Conservation (phyloP, 768 basidiomycete genomes). For the Xanthoconium purpureum region DNA sequence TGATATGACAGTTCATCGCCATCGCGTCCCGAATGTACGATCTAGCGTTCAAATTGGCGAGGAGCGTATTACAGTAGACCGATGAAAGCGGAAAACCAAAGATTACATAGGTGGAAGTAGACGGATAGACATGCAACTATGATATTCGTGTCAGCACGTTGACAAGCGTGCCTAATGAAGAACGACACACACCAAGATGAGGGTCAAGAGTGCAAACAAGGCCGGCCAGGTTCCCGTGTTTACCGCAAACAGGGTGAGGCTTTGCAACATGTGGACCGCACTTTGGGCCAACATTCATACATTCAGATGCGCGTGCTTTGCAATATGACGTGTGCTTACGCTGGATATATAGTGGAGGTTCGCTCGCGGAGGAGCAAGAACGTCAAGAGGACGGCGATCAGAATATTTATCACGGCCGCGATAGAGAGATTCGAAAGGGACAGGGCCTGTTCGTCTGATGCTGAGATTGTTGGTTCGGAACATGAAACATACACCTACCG, state of each 20-base stretch:
- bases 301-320: neutral
- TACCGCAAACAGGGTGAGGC: conserved; percentile 1
- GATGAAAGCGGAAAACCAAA: conserved; percentile 9
- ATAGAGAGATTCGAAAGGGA: neutral
- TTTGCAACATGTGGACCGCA: conserved; percentile 1
- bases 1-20: neutral
- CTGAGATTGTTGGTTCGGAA: neutral
- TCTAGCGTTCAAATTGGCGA: conserved; percentile 12
- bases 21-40: neutral
- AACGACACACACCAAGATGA: neutral
- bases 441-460: neutral
- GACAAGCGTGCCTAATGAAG: neutral
- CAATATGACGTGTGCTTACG: neutral
- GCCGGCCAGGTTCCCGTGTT: neutral
- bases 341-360: neutral
- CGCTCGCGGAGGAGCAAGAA: conserved; percentile 3
- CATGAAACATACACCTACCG: neutral
- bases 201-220: neutral
- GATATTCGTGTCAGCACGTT: neutral
- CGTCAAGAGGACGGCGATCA: conserved; percentile 3
- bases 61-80: conserved; percentile 10
- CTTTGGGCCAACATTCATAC: neutral
- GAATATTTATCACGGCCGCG: conserved; percentile 2
- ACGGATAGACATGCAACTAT: neutral
- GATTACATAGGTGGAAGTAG: neutral